These are phyloP conservation scores for Russula olivacea DNA, from an alignment of 768 basidiomycete genomes.

Conservation along the genomic window DNA sequence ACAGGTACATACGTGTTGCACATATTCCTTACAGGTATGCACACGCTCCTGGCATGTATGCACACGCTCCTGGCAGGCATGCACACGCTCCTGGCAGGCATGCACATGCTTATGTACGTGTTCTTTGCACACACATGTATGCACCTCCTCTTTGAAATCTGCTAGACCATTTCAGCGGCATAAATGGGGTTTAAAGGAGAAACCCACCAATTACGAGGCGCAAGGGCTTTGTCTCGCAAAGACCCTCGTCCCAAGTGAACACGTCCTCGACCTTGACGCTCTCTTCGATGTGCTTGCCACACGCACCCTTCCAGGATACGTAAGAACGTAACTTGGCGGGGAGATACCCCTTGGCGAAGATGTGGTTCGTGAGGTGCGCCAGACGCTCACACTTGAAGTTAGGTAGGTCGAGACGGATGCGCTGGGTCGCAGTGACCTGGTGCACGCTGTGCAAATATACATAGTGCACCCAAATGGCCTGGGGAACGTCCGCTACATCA, in stretches of 20 bases:
- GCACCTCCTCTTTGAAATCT: not conserved
- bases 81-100: no score
- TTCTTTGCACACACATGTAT: not conserved
- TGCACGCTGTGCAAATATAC: constrained; percentile 34
- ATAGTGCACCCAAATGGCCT: constrained; percentile 43
- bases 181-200: not conserved
- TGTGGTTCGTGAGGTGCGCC: constrained; percentile 44
- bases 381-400: constrained; percentile 35
- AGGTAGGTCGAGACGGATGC: constrained; percentile 36
- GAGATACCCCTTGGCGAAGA: constrained; percentile 39
- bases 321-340: constrained; percentile 33
- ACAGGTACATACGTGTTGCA: not conserved
- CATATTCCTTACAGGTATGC: not conserved
- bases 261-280: constrained; percentile 28
- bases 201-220: constrained; percentile 36
- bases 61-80: no score
- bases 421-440: constrained; percentile 37
- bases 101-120: not conserved
- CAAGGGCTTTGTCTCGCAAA: constrained; percentile 34
- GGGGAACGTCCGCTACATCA: constrained; percentile 37
- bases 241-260: constrained; percentile 32
- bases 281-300: constrained; percentile 35
- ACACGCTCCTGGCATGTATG: no score
- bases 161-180: not conserved
- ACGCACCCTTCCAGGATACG: constrained; percentile 39